phyloP scores from a whole-genome alignment of 2,329 filamentous ascomycete species.

The Cercospora sp. region DNA sequence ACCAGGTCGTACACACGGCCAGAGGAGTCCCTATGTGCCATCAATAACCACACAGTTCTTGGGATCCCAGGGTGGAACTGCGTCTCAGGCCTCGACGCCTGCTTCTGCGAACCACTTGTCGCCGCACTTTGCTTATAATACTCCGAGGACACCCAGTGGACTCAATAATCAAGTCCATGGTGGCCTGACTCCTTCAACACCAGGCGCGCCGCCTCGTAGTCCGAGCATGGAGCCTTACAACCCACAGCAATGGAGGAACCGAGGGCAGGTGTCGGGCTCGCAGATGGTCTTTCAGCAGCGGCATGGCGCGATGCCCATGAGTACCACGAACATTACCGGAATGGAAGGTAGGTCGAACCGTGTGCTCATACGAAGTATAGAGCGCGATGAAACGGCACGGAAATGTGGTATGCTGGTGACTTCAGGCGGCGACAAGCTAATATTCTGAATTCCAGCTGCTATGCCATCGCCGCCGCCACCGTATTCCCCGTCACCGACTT shows the following conservation, averaged over 20 bases:
- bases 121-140: conserved; percentile 30
- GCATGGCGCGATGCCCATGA: conserved; percentile 34
- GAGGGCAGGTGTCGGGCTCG: conserved; percentile 41
- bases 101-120: conserved; percentile 40
- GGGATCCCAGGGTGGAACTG: conserved; percentile 32
- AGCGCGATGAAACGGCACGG: background rate
- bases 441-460: conserved; percentile 37
- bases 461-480: conserved; percentile 54
- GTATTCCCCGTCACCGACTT: conserved; percentile 50
- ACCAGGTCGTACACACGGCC: conserved; percentile 19
- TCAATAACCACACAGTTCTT: conserved; percentile 35
- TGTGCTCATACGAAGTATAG: background rate
- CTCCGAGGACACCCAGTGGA: conserved; percentile 29
- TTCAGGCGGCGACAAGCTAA: conserved; percentile 1
- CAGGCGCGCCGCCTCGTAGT: conserved; percentile 32
- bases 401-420: background rate
- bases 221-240: conserved; percentile 47
- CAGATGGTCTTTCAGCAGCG: conserved; percentile 39
- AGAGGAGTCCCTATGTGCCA: conserved; percentile 25
- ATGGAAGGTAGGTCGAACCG: conserved; percentile 48
- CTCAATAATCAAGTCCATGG: conserved; percentile 27
- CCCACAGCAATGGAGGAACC: conserved; percentile 51
- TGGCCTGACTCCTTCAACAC: conserved; percentile 20
- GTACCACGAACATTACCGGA: conserved; percentile 45
- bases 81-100: conserved; percentile 41